phyloP scores from a whole-genome alignment of 345 rosid species.

The Eucalyptus pauciflora region DNA sequence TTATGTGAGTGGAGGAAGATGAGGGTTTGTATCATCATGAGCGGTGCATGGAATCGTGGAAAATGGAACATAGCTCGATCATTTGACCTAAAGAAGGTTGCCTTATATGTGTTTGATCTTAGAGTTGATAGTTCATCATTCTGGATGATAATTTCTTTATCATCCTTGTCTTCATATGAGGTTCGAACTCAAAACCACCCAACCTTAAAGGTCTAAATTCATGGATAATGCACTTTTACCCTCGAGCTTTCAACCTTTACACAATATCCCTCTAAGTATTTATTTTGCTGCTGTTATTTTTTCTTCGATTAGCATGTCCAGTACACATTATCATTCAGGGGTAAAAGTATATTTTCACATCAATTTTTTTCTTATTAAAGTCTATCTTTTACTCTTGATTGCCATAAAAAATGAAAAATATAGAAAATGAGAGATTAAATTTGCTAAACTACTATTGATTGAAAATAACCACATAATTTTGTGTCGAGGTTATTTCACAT shows the following conservation, averaged over 20 bases:
- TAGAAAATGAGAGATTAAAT: background rate
- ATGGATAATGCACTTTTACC: background rate
- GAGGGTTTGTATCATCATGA: background rate
- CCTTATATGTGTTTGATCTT: background rate
- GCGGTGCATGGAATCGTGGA: background rate
- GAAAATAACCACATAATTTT: background rate
- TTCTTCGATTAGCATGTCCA: background rate
- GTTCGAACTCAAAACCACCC: background rate
- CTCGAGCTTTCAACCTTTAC: background rate
- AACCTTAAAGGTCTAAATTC: background rate
- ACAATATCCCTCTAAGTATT: background rate
- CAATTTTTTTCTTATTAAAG: background rate
- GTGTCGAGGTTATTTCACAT: too few relatives aligned
- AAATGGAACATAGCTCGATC: background rate
- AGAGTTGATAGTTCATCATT: background rate
- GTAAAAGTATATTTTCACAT: background rate
- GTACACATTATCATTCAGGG: background rate
- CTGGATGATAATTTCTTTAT: background rate
- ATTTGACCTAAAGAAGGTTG: background rate
- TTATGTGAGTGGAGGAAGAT: background rate
- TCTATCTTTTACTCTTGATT: background rate
- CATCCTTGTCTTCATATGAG: background rate
- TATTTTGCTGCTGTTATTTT: background rate
- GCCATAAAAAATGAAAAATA: background rate
- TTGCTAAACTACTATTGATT: background rate